These are phyloP conservation scores for Jamesozyma jinghongensis DNA, from an alignment of 805 yeast genomes.

Conservation along the genomic window DNA sequence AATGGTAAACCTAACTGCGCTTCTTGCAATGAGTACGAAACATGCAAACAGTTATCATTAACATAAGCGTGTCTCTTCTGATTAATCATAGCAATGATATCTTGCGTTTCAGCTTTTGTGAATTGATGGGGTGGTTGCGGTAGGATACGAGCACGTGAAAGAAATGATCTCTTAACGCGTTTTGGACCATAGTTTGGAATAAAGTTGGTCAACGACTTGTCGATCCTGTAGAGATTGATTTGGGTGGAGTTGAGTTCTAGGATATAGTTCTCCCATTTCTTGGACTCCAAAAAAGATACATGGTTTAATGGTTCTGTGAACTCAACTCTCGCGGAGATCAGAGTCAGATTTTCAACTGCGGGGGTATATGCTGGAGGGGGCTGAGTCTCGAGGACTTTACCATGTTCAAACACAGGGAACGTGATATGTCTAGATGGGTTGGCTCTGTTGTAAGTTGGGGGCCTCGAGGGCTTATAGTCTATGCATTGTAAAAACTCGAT, in stretches of 20 bases:
- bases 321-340: conserved; percentile 59
- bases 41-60: conserved; percentile 32
- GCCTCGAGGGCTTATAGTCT: conserved; percentile 32
- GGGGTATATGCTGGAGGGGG: conserved; percentile 59
- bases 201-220: conserved; percentile 23
- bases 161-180: background rate
- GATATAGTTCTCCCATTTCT: conserved; percentile 63
- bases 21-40: conserved; percentile 73
- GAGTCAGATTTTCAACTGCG: conserved; percentile 50
- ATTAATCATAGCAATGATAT: conserved; percentile 14
- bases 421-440: conserved; percentile 19
- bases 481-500: conserved; percentile 22
- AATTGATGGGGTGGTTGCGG: conserved; percentile 15
- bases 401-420: conserved; percentile 42
- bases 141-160: background rate
- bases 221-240: conserved; percentile 53
- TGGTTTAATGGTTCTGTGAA: conserved; percentile 69
- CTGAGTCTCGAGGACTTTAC: conserved; percentile 34
- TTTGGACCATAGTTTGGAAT: conserved; percentile 22
- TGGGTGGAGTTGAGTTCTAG: conserved; percentile 83
- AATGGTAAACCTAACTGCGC: conserved; percentile 77
- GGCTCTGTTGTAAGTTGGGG: conserved; percentile 24
- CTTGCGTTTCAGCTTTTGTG: conserved; percentile 15
- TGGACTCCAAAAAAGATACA: conserved; percentile 35
- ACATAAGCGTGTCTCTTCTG: conserved; percentile 20